Base-by-base conservation (phyloP, 768 basidiomycete genomes). In the Termitomyces titanicus region DNA sequence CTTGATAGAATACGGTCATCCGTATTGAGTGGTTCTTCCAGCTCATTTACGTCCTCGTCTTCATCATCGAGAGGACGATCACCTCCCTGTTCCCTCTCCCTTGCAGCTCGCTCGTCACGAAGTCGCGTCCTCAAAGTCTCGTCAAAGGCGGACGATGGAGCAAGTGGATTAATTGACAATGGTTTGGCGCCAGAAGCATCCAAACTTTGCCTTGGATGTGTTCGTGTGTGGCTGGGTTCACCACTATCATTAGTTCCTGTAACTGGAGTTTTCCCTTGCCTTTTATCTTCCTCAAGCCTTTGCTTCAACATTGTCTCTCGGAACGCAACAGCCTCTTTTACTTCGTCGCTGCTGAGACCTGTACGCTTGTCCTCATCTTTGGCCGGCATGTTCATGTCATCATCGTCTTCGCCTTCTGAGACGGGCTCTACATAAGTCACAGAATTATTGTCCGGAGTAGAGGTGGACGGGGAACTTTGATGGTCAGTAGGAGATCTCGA, bases 321-420 rank as follows among this genome's bases (percentile, higher is more conserved):
- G 72, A 83, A 92, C 5, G 89, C 90, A 53, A 90, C 82, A 2
- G 96, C 97, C 27, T 87, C 94, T 37, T 88, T 85, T 33, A 93
- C 86, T 55, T 89, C 84, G 7, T 78, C 79, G 2, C 80, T 80
- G 48, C 84, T 82, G 46, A 98, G 73, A 27, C 94, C 88, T 1
- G 88, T 88, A 37, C 89, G 85, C 61, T 82, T 83, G 55, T 84
- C 84, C 67, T 98, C 95, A 64, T 99, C 90, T 51, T 70, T 79
- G 4, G 93, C 89, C 17, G 89, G 84, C 0, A 77, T 76, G 22
- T 86, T 63, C 47, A 82, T 80, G 65, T 79, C 86, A 61, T 94
- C 89, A 55, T 94, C 95, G 11, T 92, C 91, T 68, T 99, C 96
- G 35, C 93, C 97, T 69, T 98, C 97, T 0, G 94, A 97, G 11